Evolutionary conservation across 2,329 filamentous ascomycete genomes (phyloP).

Genomic region (Chalara sp.): DNA sequence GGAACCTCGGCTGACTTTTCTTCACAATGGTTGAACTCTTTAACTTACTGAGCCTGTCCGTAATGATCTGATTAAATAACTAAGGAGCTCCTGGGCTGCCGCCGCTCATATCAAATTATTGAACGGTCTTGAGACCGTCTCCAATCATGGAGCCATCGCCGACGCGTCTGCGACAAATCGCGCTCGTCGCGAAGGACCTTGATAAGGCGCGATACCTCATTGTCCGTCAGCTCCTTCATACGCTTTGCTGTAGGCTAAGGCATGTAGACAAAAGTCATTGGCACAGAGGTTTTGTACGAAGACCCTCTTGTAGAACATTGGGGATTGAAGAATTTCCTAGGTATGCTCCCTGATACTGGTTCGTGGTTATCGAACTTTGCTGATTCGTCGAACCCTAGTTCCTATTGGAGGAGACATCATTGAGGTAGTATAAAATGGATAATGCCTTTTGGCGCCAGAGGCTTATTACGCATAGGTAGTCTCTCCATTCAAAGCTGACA

Average conservation of each 20-base stretch:
- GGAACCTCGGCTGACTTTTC: slow-evolving; percentile 4
- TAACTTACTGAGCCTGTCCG: not conserved
- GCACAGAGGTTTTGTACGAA: slow-evolving; percentile 12
- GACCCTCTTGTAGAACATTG: slow-evolving; percentile 16
- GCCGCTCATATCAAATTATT: too few species aligned
- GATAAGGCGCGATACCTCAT: slow-evolving; percentile 11
- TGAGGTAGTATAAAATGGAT: slow-evolving; percentile 22
- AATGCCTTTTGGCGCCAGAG: not conserved
- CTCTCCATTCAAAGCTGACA: slow-evolving; percentile 30
- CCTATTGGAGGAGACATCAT: slow-evolving; percentile 37
- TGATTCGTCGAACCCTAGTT: slow-evolving; percentile 13
- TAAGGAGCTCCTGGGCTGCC: not conserved
- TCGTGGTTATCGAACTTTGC: not conserved
- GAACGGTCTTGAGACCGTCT: not conserved
- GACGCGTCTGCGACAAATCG: slow-evolving; percentile 17
- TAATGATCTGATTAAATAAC: not conserved
- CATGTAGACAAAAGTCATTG: slow-evolving; percentile 11
- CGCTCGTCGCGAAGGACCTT: slow-evolving; percentile 12
- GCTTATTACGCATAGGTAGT: slow-evolving; percentile 21
- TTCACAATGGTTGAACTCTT: not conserved
- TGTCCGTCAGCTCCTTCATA: slow-evolving; percentile 1
- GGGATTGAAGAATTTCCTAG: slow-evolving; percentile 16
- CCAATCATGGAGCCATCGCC: not conserved
- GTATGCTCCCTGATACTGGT: not conserved
- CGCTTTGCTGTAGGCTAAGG: not conserved